Base-by-base conservation (phyloP, 768 basidiomycete species). In the Termitomyces sp. region DNA sequence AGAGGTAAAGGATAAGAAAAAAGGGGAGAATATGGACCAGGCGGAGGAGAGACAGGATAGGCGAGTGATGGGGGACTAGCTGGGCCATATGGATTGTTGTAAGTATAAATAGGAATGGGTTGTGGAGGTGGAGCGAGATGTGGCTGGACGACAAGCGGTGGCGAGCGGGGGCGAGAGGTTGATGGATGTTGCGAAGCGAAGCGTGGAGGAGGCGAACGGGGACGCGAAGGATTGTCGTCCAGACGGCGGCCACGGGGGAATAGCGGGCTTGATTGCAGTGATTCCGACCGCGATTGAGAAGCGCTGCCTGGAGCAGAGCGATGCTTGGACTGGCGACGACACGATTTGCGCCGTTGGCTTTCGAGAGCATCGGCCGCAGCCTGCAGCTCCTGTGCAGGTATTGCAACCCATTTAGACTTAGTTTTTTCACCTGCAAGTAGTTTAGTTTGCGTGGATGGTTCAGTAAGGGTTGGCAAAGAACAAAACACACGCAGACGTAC, bases 401-500 rank as follows among this genome's bases (percentile, higher is more conserved):
- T 81, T n/a, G 75, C 73, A 0, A 79, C 75, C 84, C 84, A 85
- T 69, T 84, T 85, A 5, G 77, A 84, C 69, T 84, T 85, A 5
- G 76, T 68, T 69, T 83, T 84, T 66, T 82, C 82, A 59, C 71
- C 79, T 78, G 58, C 46, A 56, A 11, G 33, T 33, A 29, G 44
- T 55, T 55, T 52, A 47, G 56, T 18, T 46, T 2, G 29, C 15
- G 45, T 20, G 29, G 27, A 27, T 46, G 18, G 18, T 51, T 29
- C n/a, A 55, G 39, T 40, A 46, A 47, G 36, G n/a, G 33, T 20
- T 40, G 38, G 29, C 10, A 39, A 49, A 58, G 7, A 52, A 39
- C 20, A 27, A 44, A 43, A 18, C 46, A 42, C 35, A 56, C 16
- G 42, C n/a, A 52, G 49, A 67, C 68, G 56, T 53, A 70, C 68